Conservation (phyloP, 768 basidiomycete genomes). For the Ephemerocybe angulata region DNA sequence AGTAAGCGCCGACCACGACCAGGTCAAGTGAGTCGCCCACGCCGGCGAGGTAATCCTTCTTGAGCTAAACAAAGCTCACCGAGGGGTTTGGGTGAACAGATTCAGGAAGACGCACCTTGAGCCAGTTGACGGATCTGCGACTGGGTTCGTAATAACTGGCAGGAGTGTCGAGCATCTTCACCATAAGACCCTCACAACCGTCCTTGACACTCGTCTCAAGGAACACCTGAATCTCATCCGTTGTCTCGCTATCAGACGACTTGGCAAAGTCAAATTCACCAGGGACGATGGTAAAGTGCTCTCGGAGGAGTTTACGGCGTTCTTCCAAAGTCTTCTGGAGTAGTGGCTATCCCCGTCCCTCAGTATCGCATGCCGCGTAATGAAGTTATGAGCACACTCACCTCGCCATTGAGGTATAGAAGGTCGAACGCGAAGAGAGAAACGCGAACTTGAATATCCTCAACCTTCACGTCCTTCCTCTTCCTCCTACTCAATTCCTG, state of each 20-base stretch:
- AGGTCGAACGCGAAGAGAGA: conserved; percentile 96
- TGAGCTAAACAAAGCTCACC: conserved; percentile 56
- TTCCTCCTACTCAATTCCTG: conserved; percentile 94
- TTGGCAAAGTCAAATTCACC: conserved; percentile 94
- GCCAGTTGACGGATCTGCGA: conserved; percentile 93
- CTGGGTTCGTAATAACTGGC: conserved; percentile 95
- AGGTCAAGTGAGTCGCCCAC: conserved; percentile 96
- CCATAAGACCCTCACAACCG: conserved; percentile 98
- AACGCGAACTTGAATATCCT: conserved; percentile 95
- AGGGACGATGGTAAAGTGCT: conserved; percentile 77
- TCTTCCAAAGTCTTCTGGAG: conserved; percentile 70
- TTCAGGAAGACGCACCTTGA: conserved; percentile 74
- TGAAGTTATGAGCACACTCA: conserved; percentile 29
- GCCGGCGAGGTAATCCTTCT: conserved; percentile 97
- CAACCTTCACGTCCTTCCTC: conserved; percentile 95
- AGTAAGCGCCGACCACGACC: conserved; percentile 96
- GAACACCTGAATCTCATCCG: conserved; percentile 92
- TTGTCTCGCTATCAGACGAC: conserved; percentile 82
- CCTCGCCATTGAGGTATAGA: conserved; percentile 95
- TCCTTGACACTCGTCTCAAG: conserved; percentile 96
- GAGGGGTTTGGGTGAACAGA: not conserved
- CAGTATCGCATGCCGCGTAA: not conserved
- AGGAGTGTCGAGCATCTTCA: conserved; percentile 94
- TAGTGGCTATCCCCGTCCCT: conserved; percentile 55
- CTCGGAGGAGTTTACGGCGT: conserved; percentile 69